Percentiles rank a stretch among this genome's conserved stretches.
phyloP scores from a whole-genome alignment of 805 yeast genomes.

The Nakazawaea ishiwadae region DNA sequence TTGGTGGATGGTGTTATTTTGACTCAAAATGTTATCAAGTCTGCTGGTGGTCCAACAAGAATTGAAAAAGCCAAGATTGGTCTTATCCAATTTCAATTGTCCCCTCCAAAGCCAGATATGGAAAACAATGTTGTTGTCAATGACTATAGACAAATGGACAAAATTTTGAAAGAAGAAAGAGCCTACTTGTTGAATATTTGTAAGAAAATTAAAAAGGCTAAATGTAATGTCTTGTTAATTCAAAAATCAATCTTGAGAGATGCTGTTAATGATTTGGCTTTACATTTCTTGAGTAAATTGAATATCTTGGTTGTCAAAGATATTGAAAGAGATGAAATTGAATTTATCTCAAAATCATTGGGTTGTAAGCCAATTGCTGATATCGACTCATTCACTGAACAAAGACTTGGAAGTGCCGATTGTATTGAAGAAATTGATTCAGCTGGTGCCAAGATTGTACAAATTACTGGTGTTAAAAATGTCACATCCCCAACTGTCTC shows the following conservation, averaged over 20 bases:
- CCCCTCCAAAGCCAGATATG: slow-evolving; percentile 97
- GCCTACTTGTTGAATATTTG: slow-evolving; percentile 91
- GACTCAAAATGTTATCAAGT: slow-evolving; percentile 83
- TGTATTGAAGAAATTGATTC: slow-evolving; percentile 87
- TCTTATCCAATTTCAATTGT: slow-evolving; percentile 86
- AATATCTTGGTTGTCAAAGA: slow-evolving; percentile 94
- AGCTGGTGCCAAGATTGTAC: slow-evolving; percentile 84
- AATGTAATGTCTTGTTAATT: slow-evolving; percentile 86
- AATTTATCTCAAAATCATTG: slow-evolving; percentile 75
- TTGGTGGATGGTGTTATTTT: slow-evolving; percentile 90
- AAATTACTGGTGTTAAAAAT: slow-evolving; percentile 75
- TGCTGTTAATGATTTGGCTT: slow-evolving; percentile 90
- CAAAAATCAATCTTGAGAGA: slow-evolving; percentile 93
- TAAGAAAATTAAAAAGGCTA: slow-evolving; percentile 93
- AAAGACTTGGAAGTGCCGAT: slow-evolving; percentile 88
- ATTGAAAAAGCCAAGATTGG: slow-evolving; percentile 92
- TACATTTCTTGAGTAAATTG: slow-evolving; percentile 90
- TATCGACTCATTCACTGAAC: slow-evolving; percentile 88
- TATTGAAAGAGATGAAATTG: slow-evolving; percentile 94
- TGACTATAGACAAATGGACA: slow-evolving; percentile 99
- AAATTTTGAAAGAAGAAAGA: slow-evolving; percentile 95
- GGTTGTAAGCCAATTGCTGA: slow-evolving; percentile 98
- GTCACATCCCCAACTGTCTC: slow-evolving; percentile 68
- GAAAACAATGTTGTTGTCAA: slow-evolving; percentile 96
- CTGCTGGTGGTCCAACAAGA: slow-evolving; percentile 93